Percentiles rank a stretch among this genome's conserved stretches.
Conservation (phyloP, 2,329 filamentous ascomycete species). For the Fusarium albidum region DNA sequence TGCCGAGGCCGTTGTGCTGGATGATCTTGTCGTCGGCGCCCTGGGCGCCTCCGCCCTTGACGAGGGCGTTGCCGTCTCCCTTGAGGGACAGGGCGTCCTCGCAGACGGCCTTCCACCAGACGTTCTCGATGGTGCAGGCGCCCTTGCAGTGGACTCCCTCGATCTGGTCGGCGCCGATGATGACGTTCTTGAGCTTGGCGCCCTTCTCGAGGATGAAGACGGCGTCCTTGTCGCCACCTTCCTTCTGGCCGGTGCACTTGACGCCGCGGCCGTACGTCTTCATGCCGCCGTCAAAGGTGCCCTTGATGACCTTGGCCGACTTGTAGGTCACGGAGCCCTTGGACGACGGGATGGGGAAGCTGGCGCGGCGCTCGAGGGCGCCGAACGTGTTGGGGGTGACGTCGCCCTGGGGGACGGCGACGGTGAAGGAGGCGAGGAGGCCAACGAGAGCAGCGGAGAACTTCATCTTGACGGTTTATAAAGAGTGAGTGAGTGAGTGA, state of each 20-base stretch:
- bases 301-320: conserved; percentile 22
- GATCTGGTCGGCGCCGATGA: conserved; percentile 33
- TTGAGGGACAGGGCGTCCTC: conserved; percentile 35
- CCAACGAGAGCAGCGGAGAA: conserved; percentile 35
- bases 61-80: conserved; percentile 32
- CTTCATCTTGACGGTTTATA: conserved; percentile 32
- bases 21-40: conserved; percentile 37
- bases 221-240: conserved; percentile 27
- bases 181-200: conserved; percentile 35
- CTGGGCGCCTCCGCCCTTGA: conserved; percentile 35
- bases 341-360: conserved; percentile 36
- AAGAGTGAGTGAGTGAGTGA: no score
- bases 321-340: conserved; percentile 40
- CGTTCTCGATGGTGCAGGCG: conserved; percentile 36
- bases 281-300: conserved; percentile 30
- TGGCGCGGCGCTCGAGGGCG: conserved; percentile 36
- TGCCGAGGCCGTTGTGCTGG: conserved; percentile 37
- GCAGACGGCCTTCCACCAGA: conserved; percentile 38
- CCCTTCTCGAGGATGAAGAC: conserved; percentile 38
- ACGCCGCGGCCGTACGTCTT: conserved; percentile 36
- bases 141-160: conserved; percentile 37
- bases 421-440: conserved; percentile 30
- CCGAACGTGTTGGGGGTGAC: conserved; percentile 39
- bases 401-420: conserved; percentile 35
- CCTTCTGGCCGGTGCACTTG: conserved; percentile 32